Evolutionary conservation across 106 monocot species (phyloP), one percentile per base, ranked within the genome.

Genomic region (Amphibolis antarctica): DNA sequence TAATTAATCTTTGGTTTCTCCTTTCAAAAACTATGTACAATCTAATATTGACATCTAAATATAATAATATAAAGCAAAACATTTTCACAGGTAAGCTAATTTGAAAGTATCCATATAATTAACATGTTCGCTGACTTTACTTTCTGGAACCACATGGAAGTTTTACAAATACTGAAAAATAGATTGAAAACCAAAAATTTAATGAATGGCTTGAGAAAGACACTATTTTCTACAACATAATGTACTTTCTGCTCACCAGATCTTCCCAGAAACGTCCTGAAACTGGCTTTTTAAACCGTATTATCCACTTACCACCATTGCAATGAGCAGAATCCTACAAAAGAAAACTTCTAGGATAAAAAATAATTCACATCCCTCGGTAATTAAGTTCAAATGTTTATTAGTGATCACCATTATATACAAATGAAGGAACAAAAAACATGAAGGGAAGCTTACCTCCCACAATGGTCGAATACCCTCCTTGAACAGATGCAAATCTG

Each of bases 191-290:
- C 2, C 7, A 36, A 36, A 36, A 2, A 36, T 4, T 36, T 7
- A 36, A 36, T 36, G 36, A 36, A 36, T 36, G 7, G 36, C 2
- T 36, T 36, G 36, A 36, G 36, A 36, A 36, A 36, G 36, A 36
- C 2, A 7, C 36, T 36, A 36, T 36, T 7, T 36, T 2, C 36
- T 36, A 78, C 18, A 58, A 46, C 20, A 45, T 5, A 46, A 57
- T 4, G 36, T 49, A 64, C 25, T 30, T 21, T 21, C 6, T 53
- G 57, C 81, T 69, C 80, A 96, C 94, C 86, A 89, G 71, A 29
- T 96, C 94, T 65, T 96, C 94, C 94, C 94, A 96, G 48, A 89
- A 96, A 42, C 94, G 89, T 18, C 89, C 94, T 22, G 94, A 89
- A 71, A 96, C 79, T 30, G 68, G 56, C 71, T 96, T 96, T 66